phyloP scores from a whole-genome alignment of 78 protist genomes.

The Anaeramoeba flamelloides region DNA sequence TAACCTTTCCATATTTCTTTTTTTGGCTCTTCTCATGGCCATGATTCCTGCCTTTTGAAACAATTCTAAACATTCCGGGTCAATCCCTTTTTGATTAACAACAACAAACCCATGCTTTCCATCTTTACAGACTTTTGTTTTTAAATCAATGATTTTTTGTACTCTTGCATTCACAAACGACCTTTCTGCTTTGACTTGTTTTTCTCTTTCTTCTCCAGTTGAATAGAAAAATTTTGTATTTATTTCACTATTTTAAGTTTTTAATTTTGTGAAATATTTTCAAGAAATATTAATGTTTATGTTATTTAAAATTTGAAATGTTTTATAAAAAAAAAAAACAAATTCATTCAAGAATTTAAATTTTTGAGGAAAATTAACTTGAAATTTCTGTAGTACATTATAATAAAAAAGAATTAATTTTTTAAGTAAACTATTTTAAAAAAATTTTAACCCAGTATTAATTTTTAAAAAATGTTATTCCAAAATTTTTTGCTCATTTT shows the following conservation, averaged over 20 bases:
- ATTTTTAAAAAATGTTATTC: no score
- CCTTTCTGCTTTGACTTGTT: slow-evolving; percentile 86
- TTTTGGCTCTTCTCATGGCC: slow-evolving; percentile 92
- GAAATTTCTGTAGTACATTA: no score
- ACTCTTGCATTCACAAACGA: slow-evolving; percentile 68
- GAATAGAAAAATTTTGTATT: slow-evolving; percentile 66
- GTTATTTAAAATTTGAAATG: neutral
- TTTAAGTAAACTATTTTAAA: no score
- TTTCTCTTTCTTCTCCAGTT: slow-evolving; percentile 63
- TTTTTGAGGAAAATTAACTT: no score
- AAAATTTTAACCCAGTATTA: no score
- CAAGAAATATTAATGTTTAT: no score
- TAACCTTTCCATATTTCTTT: slow-evolving; percentile 91
- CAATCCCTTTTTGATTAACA: slow-evolving; percentile 98
- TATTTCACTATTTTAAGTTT: slow-evolving; percentile 74
- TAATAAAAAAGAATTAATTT: no score
- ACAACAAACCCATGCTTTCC: slow-evolving; percentile 62
- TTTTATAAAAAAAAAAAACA: neutral
- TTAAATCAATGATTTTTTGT: slow-evolving; percentile 66
- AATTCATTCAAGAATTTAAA: no score
- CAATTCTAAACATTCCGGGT: slow-evolving; percentile 86
- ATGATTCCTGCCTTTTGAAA: slow-evolving; percentile 84
- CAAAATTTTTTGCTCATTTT: no score
- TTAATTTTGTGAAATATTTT: no score
- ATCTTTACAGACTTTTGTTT: slow-evolving; percentile 65